phyloP scores from a whole-genome alignment of 2,329 filamentous ascomycete genomes.

The Herpotrichia juniperi region DNA sequence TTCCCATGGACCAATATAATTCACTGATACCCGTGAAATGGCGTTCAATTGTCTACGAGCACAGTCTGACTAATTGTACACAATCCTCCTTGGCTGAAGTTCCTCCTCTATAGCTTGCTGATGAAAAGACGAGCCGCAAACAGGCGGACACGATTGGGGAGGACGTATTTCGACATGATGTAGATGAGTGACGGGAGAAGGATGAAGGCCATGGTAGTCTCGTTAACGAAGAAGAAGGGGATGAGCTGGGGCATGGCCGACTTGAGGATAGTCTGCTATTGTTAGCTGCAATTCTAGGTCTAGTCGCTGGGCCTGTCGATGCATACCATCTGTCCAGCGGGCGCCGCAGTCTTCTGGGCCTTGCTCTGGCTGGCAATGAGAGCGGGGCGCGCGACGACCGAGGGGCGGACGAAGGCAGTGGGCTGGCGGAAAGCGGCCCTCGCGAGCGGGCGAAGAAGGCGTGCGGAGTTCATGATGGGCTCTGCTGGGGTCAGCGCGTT shows the following conservation, averaged over 20 bases:
- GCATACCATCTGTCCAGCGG: slow-evolving; percentile 42
- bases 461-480: slow-evolving; percentile 49
- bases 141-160: slow-evolving; percentile 49
- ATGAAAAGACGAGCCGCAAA: slow-evolving; percentile 51
- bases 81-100: slow-evolving; percentile 13
- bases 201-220: slow-evolving; percentile 50
- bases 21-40: background rate
- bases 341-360: slow-evolving; percentile 37
- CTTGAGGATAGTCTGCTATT: slow-evolving; percentile 44
- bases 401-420: slow-evolving; percentile 34
- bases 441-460: slow-evolving; percentile 49
- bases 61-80: slow-evolving; percentile 43
- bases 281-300: slow-evolving; percentile 1
- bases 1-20: background rate
- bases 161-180: slow-evolving; percentile 52
- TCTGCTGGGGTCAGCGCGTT: slow-evolving; percentile 40
- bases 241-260: slow-evolving; percentile 53
- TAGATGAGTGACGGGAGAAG: slow-evolving; percentile 51
- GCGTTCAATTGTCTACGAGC: slow-evolving; percentile 41
- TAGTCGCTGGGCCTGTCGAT: background rate
- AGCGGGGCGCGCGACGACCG: slow-evolving; percentile 43
- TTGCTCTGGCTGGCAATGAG: slow-evolving; percentile 42
- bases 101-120: slow-evolving; percentile 50
- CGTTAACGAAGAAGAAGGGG: slow-evolving; percentile 54
- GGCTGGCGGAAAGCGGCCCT: slow-evolving; percentile 48